These are phyloP conservation scores for Asterophora parasitica DNA, from an alignment of 768 basidiomycete species.

Conservation along the genomic window DNA sequence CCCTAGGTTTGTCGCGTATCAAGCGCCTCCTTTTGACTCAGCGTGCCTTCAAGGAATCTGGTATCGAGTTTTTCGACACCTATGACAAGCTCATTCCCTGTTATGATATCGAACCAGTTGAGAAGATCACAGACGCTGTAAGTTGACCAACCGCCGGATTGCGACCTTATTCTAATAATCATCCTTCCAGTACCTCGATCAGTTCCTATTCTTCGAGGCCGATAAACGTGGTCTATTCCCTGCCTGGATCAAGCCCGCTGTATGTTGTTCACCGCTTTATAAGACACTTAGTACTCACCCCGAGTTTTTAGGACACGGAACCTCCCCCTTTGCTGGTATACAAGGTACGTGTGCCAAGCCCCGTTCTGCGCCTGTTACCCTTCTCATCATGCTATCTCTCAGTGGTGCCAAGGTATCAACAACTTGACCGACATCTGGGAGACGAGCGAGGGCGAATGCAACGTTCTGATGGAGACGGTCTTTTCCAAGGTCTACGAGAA, in stretches of 20 bases:
- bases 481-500: constrained; percentile 98
- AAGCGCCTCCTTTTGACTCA: constrained; percentile 96
- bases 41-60: constrained; percentile 97
- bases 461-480: constrained; percentile 98
- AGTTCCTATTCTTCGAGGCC: constrained; percentile 98
- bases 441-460: constrained; percentile 95
- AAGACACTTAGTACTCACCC: constrained; percentile 1
- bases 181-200: constrained; percentile 74
- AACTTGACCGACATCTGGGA: constrained; percentile 99
- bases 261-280: constrained; percentile 19
- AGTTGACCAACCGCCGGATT: constrained; percentile 22
- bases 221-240: constrained; percentile 99
- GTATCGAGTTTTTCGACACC: constrained; percentile 95
- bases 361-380: background rate
- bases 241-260: constrained; percentile 97
- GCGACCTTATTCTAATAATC: constrained; percentile 11
- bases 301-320: constrained; percentile 65
- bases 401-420: constrained; percentile 99
- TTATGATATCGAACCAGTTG: constrained; percentile 98
- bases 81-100: constrained; percentile 98
- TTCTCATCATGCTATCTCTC: constrained; percentile 3
- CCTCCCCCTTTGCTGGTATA: constrained; percentile 96
- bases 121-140: constrained; percentile 98
- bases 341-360: constrained; percentile 43
- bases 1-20: constrained; percentile 82